These are phyloP conservation scores for Candida nonsorbophila DNA, from an alignment of 805 yeast genomes.

Conservation along the genomic window DNA sequence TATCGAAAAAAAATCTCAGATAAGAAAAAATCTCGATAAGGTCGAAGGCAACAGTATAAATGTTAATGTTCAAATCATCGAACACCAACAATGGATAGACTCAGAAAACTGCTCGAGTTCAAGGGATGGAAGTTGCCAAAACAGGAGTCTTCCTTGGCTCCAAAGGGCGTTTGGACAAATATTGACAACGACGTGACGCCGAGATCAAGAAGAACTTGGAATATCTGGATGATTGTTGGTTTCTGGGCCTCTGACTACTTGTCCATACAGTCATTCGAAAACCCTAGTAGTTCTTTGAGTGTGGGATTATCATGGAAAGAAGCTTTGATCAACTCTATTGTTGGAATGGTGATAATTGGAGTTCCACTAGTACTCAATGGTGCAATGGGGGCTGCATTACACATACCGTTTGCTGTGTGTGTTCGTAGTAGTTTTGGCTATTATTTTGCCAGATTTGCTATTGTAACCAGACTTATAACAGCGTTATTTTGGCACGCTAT, in stretches of 20 bases:
- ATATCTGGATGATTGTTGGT: conserved; percentile 7
- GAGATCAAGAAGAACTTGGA: conserved; percentile 8
- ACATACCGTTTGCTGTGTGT: conserved; percentile 28
- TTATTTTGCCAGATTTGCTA: conserved; percentile 22
- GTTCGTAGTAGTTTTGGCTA: conserved; percentile 26
- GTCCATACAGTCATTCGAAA: conserved; percentile 7
- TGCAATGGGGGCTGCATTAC: conserved; percentile 25
- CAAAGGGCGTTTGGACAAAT: conserved; percentile 10
- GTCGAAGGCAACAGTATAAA: too few species aligned
- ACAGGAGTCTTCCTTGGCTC: conserved; percentile 9
- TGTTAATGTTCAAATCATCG: too few species aligned
- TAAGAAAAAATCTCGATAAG: too few species aligned
- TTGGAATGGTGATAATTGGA: conserved; percentile 19
- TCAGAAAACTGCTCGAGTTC: too few species aligned
- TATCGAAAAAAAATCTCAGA: too few species aligned
- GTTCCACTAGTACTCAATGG: conserved; percentile 16
- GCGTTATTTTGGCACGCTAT: conserved; percentile 21
- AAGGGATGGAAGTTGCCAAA: conserved; percentile 3
- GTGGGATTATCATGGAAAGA: conserved; percentile 10
- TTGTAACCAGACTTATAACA: conserved; percentile 25
- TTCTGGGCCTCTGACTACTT: conserved; percentile 10
- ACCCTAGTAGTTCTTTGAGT: conserved; percentile 5
- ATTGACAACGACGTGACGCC: conserved; percentile 9
- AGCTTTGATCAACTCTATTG: conserved; percentile 16
- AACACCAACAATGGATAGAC: too few species aligned